Conservation (phyloP, 2,329 filamentous ascomycete species). For the Stenocarpella maydis region DNA sequence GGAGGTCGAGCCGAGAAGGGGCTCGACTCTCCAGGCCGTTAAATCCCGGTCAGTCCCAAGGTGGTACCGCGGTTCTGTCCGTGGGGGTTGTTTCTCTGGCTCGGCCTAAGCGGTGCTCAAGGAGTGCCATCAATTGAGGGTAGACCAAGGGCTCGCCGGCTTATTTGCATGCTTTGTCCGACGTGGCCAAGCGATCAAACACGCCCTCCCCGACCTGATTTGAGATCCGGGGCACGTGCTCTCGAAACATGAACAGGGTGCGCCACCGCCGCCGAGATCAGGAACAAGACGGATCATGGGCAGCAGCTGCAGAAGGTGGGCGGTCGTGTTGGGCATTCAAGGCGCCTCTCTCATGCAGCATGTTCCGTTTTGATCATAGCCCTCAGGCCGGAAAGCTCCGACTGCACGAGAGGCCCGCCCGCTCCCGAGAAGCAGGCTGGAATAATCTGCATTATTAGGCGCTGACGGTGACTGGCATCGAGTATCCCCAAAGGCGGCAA, state of each 20-base stretch:
- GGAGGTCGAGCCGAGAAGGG: not conserved
- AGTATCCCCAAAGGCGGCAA: not conserved
- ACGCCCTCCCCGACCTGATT: not conserved
- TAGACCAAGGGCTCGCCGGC: not conserved
- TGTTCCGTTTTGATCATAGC: constrained; percentile 11
- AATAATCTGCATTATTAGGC: not conserved
- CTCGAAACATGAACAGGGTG: too few species aligned
- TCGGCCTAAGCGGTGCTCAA: not conserved
- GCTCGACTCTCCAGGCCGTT: not conserved
- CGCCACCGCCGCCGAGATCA: too few species aligned
- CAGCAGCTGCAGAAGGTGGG: not conserved
- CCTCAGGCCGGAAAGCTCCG: not conserved
- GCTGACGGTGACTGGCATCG: not conserved
- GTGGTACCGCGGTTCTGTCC: too few species aligned
- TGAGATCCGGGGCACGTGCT: not conserved
- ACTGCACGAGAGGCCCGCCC: not conserved
- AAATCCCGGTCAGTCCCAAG: not conserved
- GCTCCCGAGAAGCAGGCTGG: not conserved
- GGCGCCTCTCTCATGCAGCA: constrained; percentile 18
- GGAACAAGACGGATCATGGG: not conserved
- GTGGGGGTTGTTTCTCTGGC: not conserved
- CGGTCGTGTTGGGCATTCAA: constrained; percentile 3
- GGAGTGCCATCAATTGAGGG: not conserved
- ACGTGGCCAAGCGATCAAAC: not conserved
- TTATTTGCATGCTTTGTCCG: not conserved